Base-by-base conservation (phyloP, 805 yeast species). In the Priceomyces fermenticarens region DNA sequence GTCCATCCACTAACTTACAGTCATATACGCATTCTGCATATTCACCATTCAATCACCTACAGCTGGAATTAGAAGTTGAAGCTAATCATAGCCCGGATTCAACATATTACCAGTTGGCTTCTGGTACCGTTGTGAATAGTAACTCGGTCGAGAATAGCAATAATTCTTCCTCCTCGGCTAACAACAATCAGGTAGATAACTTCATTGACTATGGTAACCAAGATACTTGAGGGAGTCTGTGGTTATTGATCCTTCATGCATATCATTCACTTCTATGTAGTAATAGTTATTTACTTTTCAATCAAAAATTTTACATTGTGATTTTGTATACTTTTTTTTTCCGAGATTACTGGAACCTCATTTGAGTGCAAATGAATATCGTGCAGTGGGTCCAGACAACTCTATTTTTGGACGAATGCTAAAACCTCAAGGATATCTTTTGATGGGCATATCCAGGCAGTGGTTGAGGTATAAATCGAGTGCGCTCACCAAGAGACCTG, bases 201-300 rank as follows among this genome's bases (percentile, higher is more conserved):
- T 52, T 53, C 38, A 53, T 52, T 14, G 65, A 62, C 42, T 61
- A 56, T 44, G 48, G 53, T 41, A 54, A 45, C 23, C 39, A 41
- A 17, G 36, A 38, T 23, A n/a, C 36, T 30, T 36, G 15, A 38
- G 27, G 10, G 4, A 10, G 40, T 9, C 16, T 17, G n/a, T 10
- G 17, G 17, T 32, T 17, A 17, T 29, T 23, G 14, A 11, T 26
- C 35, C 3, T 10, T 12, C n/a, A 32, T 14, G 35, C 35, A 32
- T 32, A 17, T 17, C 17, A 17, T 32, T 32, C 23, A 32, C 35
- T 32, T 32, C 35, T 32, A 17, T 32, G 35, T 32, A 32, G 35
- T 32, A 13, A 32, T 32, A 32, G 13, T 32, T 32, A 32, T 17
- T 20, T 32, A 32, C 23, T 20, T 32, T 29, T 29, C 12, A n/a